phyloP scores from a whole-genome alignment of 805 yeast species.

The Zygosaccharomyces gambellarensis region DNA sequence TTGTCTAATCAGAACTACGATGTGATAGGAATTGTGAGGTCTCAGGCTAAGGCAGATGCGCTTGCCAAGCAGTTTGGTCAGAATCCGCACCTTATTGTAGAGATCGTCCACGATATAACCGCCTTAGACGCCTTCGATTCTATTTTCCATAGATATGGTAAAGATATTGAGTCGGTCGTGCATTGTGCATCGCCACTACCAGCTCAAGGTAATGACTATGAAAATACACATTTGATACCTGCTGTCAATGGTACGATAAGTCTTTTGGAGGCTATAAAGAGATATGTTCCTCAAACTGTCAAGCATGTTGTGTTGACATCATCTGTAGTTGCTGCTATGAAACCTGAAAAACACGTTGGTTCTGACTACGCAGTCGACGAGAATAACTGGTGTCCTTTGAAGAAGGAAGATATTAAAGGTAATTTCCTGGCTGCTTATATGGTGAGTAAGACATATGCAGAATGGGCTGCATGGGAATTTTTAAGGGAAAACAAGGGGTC shows the following conservation, averaged over 20 bases:
- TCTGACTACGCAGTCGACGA: constrained; percentile 28
- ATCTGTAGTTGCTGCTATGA: constrained; percentile 46
- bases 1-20: constrained; percentile 37
- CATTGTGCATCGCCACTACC: constrained; percentile 50
- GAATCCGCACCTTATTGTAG: constrained; percentile 27
- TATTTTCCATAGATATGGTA: constrained; percentile 36
- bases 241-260: not conserved
- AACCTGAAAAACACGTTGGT: constrained; percentile 19
- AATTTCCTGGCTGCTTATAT: constrained; percentile 44
- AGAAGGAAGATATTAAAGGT: constrained; percentile 23
- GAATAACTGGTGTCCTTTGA: constrained; percentile 36
- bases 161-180: constrained; percentile 40
- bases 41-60: constrained; percentile 40
- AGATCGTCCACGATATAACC: constrained; percentile 36
- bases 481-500: constrained; percentile 34
- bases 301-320: constrained; percentile 50
- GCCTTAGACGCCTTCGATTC: constrained; percentile 42
- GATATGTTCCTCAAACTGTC: constrained; percentile 38
- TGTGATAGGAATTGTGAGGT: constrained; percentile 51
- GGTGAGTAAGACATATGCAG: constrained; percentile 41
- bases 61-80: constrained; percentile 32
- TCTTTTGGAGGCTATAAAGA: not conserved
- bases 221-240: constrained; percentile 46
- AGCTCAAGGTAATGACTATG: constrained; percentile 36
- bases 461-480: constrained; percentile 54